Evolutionary conservation across 1,284 basidiomycete species (phyloP).

Genomic region (Ustilago vetiveriae): DNA sequence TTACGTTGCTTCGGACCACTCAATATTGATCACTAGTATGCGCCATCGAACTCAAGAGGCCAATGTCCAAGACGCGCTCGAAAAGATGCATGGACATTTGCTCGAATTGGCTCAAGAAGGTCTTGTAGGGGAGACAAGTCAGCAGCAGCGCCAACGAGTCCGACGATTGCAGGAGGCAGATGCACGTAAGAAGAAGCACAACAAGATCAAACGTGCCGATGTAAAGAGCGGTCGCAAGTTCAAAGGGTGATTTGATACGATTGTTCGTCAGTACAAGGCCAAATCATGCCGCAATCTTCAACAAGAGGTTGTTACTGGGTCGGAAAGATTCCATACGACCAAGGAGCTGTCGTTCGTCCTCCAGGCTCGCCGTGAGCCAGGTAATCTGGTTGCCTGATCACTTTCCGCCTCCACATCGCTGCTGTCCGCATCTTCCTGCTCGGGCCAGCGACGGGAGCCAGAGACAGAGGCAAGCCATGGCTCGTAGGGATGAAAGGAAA

Average conservation of each 20-base stretch:
- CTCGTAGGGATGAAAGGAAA: slow-evolving; percentile 39
- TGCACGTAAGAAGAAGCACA: slow-evolving; percentile 39
- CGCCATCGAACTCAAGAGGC: slow-evolving; percentile 40
- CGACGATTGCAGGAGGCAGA: slow-evolving; percentile 37
- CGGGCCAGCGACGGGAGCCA: slow-evolving; percentile 40
- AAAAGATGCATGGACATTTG: slow-evolving; percentile 44
- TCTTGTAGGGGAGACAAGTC: slow-evolving; percentile 36
- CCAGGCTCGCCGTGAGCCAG: slow-evolving; percentile 21
- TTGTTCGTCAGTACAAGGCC: too few relatives aligned
- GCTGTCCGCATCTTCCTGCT: background rate
- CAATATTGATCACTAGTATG: slow-evolving; percentile 34
- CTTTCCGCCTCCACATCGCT: slow-evolving; percentile 9
- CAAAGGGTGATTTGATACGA: slow-evolving; percentile 27
- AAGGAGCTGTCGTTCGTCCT: slow-evolving; percentile 26
- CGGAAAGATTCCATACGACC: slow-evolving; percentile 34
- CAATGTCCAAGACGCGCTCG: slow-evolving; percentile 41
- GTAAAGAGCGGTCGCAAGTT: slow-evolving; percentile 49
- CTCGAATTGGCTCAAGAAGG: slow-evolving; percentile 33
- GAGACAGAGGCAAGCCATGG: slow-evolving; percentile 36
- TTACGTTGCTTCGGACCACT: slow-evolving; percentile 48
- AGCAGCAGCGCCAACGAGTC: slow-evolving; percentile 30
- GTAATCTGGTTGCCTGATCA: too few relatives aligned
- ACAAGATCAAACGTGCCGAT: slow-evolving; percentile 44
- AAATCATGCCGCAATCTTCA: too few relatives aligned
- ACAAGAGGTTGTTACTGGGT: too few relatives aligned